These are phyloP conservation scores for Trifolium subterraneum DNA, from an alignment of 306 rosid species.

Conservation along the genomic window DNA sequence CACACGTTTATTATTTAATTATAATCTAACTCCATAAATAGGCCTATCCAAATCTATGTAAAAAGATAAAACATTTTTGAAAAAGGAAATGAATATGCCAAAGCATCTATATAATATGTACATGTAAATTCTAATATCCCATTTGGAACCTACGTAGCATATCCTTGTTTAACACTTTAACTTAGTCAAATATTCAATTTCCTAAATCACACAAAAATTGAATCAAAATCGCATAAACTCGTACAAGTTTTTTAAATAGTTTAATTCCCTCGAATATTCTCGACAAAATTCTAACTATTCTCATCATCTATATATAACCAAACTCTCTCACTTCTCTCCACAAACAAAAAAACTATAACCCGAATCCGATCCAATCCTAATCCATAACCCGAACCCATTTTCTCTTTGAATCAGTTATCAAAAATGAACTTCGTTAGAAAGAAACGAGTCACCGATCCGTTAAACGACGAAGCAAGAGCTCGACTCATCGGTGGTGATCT, in stretches of 20 bases:
- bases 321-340: neutral
- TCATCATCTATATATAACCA: conserved; percentile 34
- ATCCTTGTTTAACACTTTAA: conserved; percentile 32
- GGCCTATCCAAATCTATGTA: no score
- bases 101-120: conserved; percentile 37
- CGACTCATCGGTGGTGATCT: conserved; percentile 57
- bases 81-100: conserved; percentile 43
- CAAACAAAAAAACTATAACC: neutral
- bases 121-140: neutral
- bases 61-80: no score
- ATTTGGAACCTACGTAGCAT: conserved; percentile 41
- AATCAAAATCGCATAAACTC: neutral
- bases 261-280: conserved; percentile 47
- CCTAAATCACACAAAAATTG: neutral
- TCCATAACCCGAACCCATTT: neutral
- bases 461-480: conserved; percentile 67
- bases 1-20: no score
- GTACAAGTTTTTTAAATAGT: neutral
- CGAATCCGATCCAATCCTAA: neutral
- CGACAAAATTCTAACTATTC: conserved; percentile 34
- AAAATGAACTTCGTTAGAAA: conserved; percentile 49
- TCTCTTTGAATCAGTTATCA: neutral
- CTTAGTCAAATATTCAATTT: neutral
- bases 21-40: no score
- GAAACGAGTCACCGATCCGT: conserved; percentile 72